phyloP scores from a whole-genome alignment of 2,329 filamentous ascomycete species.

The Colletotrichum sp. region DNA sequence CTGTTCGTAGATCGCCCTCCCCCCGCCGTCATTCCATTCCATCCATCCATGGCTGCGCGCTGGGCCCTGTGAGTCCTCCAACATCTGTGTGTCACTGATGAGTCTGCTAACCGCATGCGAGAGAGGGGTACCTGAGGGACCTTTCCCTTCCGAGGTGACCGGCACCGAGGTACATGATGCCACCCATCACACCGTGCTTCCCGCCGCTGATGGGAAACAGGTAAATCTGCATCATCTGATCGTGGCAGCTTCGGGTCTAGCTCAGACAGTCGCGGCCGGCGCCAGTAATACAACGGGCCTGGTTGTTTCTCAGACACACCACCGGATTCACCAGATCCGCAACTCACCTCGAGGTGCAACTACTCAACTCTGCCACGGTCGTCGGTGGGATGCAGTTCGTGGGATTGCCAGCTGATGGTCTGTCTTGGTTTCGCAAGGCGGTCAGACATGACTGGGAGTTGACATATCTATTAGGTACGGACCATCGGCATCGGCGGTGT shows the following conservation, averaged over 20 bases:
- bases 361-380: not conserved
- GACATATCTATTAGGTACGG: not conserved
- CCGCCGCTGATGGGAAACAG: not conserved
- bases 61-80: not conserved
- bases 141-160: not conserved
- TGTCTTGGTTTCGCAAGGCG: not conserved
- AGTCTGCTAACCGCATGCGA: not conserved
- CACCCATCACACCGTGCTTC: not conserved
- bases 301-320: not conserved
- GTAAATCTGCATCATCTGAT: conserved; percentile 16
- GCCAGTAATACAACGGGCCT: not conserved
- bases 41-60: not conserved
- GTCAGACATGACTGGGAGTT: not conserved
- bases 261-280: not conserved
- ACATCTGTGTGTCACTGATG: not conserved
- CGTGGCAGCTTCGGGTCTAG: not conserved
- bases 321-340: not conserved
- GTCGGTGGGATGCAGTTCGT: not conserved
- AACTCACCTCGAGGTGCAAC: not conserved
- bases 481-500: not conserved
- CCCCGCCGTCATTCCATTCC: not conserved
- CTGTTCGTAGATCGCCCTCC: conserved; percentile 4
- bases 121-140: not conserved
- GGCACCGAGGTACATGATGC: not conserved
- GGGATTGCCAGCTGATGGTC: not conserved